Conservation (phyloP, 495 filamentous ascomycete species). For the Neurospora africana region DNA sequence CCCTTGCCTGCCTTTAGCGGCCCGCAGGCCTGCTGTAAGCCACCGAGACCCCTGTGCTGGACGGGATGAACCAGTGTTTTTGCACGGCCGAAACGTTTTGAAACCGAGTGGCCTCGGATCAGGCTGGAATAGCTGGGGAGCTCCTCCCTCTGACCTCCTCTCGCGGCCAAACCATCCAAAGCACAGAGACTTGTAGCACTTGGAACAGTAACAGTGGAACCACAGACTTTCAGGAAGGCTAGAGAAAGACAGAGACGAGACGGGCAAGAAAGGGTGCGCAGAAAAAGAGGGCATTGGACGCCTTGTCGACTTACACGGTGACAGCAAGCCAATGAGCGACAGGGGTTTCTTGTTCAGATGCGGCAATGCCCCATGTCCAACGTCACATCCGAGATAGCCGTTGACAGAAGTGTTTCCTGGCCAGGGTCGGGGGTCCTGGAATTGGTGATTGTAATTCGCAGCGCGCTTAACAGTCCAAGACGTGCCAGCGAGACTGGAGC, state of each 20-base stretch:
- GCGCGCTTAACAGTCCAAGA: not conserved
- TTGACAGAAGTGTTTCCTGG: not conserved
- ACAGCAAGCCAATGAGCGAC: not conserved
- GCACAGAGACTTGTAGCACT: not conserved
- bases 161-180: not conserved
- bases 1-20: not conserved
- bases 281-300: not conserved
- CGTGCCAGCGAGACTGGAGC: not conserved
- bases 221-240: not conserved
- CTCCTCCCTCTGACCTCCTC: not conserved
- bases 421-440: not conserved
- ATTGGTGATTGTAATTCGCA: not conserved
- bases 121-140: not conserved
- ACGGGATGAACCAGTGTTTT: not conserved
- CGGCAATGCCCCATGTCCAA: constrained; percentile 2
- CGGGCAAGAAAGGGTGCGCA: not conserved
- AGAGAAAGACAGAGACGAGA: not conserved
- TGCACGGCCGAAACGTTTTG: not conserved
- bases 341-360: not conserved
- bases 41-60: not conserved
- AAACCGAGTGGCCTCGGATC: not conserved
- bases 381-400: not conserved
- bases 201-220: not conserved
- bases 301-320: not conserved
- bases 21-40: not conserved